A percentile compares a stretch with the other conserved stretches of the same genome.
These are phyloP conservation scores for Lentinula detonsa DNA, from an alignment of 768 basidiomycete species.

Conservation along the genomic window DNA sequence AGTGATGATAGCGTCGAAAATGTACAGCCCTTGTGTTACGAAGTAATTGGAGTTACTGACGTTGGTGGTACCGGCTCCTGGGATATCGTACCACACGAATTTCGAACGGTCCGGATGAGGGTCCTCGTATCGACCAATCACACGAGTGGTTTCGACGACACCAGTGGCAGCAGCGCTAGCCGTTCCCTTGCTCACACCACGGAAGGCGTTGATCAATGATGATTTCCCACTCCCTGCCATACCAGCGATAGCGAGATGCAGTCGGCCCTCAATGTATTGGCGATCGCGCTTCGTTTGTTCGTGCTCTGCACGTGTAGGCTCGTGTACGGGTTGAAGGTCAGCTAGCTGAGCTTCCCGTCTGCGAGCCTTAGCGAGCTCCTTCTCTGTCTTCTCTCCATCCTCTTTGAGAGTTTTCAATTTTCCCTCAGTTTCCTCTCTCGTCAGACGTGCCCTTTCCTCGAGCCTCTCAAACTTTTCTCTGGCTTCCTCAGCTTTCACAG, in stretches of 20 bases:
- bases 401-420: neutral
- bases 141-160: constrained; percentile 22
- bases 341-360: constrained; percentile 10
- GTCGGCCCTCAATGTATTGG: constrained; percentile 16
- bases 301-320: constrained; percentile 20
- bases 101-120: constrained; percentile 10
- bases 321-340: constrained; percentile 22
- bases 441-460: neutral
- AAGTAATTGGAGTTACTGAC: constrained; percentile 28
- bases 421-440: neutral
- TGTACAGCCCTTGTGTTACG: constrained; percentile 26
- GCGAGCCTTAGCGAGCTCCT: constrained; percentile 2
- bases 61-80: constrained; percentile 25
- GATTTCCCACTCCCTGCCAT: constrained; percentile 29
- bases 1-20: constrained; percentile 27
- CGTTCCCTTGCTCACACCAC: constrained; percentile 20
- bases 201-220: constrained; percentile 29
- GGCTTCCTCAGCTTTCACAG: neutral
- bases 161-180: constrained; percentile 21
- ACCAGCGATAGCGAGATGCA: constrained; percentile 29
- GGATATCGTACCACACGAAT: constrained; percentile 28
- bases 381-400: constrained; percentile 4
- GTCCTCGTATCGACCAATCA: constrained; percentile 20
- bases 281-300: constrained; percentile 4
- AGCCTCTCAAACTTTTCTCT: constrained; percentile 1